Conservation (phyloP, 75 land plant genomes). For the Gnetum montanum region DNA sequence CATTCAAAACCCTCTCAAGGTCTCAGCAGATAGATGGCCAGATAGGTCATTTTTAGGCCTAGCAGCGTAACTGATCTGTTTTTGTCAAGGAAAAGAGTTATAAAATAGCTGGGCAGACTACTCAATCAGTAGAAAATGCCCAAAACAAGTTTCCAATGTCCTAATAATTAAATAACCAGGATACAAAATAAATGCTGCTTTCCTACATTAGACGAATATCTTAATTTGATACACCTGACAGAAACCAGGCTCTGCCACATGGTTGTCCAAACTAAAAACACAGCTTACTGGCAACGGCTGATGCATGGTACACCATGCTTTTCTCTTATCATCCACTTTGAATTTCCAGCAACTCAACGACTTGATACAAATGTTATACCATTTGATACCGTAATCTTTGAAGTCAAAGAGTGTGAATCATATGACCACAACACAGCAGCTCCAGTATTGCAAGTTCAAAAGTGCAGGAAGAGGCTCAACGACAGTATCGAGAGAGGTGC, state of each 20-base stretch:
- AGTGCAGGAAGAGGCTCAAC: background rate
- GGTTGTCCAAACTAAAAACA: slow-evolving; percentile 5
- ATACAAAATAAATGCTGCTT: slow-evolving; percentile 1
- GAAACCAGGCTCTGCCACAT: background rate
- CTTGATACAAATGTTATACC: too few species aligned
- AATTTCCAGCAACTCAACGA: too few species aligned
- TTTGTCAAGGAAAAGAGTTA: too few species aligned
- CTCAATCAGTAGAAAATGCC: slow-evolving; percentile 11
- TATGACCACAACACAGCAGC: slow-evolving; percentile 3
- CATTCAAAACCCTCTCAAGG: too few species aligned
- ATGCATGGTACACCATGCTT: slow-evolving; percentile 11
- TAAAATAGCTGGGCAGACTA: background rate
- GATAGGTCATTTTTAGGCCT: too few species aligned
- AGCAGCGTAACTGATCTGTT: too few species aligned
- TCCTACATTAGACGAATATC: slow-evolving; percentile 1
- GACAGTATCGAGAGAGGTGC: slow-evolving; percentile 1
- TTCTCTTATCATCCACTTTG: background rate
- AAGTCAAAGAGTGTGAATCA: background rate
- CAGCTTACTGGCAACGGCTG: slow-evolving; percentile 1
- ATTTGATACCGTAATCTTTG: too few species aligned
- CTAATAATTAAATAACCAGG: background rate
- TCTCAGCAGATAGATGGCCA: too few species aligned
- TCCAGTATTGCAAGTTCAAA: slow-evolving; percentile 3
- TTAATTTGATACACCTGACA: slow-evolving; percentile 8
- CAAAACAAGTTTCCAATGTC: background rate